A percentile compares a stretch with the other conserved stretches of the same genome.
These are phyloP conservation scores for Drosera capensis DNA, from an alignment of 148 eudicot genomes.

Conservation along the genomic window DNA sequence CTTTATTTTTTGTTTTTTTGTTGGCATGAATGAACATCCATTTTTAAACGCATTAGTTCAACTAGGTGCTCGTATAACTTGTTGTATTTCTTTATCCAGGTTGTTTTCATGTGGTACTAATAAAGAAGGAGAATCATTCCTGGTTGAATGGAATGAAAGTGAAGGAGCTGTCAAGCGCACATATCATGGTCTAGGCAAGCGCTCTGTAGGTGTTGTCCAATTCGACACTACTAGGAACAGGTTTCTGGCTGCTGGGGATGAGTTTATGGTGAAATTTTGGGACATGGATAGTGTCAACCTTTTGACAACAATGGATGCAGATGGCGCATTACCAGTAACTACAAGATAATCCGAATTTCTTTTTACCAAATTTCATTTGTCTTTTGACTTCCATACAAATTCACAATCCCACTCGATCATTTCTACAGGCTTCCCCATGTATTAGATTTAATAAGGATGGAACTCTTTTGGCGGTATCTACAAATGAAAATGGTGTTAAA, in stretches of 20 bases:
- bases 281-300: constrained; percentile 47
- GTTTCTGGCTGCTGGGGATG: constrained; percentile 59
- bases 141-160: constrained; percentile 70
- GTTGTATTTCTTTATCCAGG: constrained; percentile 13
- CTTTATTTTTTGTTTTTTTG: not conserved
- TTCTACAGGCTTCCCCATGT: constrained; percentile 47
- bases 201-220: constrained; percentile 50
- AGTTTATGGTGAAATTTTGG: constrained; percentile 46
- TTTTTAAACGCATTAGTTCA: no score
- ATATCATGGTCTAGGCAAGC: constrained; percentile 50
- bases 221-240: constrained; percentile 47
- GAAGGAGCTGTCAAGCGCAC: constrained; percentile 48
- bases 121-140: constrained; percentile 54
- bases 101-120: constrained; percentile 62
- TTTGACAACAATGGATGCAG: constrained; percentile 37
- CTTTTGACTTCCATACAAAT: no score
- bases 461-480: constrained; percentile 43
- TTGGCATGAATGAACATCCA: not conserved
- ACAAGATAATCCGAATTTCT: not conserved
- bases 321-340: constrained; percentile 59
- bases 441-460: constrained; percentile 48
- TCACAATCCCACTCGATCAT: no score
- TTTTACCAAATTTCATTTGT: not conserved
- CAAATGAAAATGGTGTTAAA: constrained; percentile 48
- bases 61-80: not conserved